These are phyloP conservation scores for Lactarius evosmus DNA, from an alignment of 768 basidiomycete species.

Conservation along the genomic window DNA sequence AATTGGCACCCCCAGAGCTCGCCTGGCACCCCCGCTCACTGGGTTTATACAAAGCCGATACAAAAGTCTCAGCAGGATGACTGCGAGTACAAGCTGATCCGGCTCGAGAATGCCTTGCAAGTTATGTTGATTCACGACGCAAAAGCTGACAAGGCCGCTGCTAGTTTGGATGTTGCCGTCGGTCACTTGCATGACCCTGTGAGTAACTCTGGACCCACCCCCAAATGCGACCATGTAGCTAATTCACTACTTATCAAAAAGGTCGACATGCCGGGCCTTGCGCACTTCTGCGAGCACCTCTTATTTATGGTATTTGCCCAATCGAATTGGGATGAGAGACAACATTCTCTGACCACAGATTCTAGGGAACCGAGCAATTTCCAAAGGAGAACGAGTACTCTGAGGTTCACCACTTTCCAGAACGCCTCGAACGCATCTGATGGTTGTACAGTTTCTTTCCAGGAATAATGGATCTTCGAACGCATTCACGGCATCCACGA, in stretches of 20 bases:
- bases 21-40: conserved; percentile 35
- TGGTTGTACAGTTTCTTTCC: conserved; percentile 54
- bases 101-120: conserved; percentile 86
- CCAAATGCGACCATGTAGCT: background rate
- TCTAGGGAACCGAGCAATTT: conserved; percentile 75
- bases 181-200: conserved; percentile 94
- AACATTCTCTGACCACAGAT: conserved; percentile 1
- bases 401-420: conserved; percentile 47
- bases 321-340: background rate
- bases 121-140: conserved; percentile 80
- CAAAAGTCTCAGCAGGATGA: conserved; percentile 75
- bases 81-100: conserved; percentile 75
- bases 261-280: conserved; percentile 89
- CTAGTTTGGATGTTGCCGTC: conserved; percentile 90
- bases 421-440: conserved; percentile 11
- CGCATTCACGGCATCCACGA: conserved; percentile 87
- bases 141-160: conserved; percentile 90
- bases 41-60: conserved; percentile 56
- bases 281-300: conserved; percentile 95
- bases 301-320: conserved; percentile 78
- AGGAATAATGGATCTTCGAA: conserved; percentile 87
- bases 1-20: conserved; percentile 20
- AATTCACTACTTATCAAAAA: conserved; percentile 30
- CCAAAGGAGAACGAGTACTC: conserved; percentile 94
- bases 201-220: conserved; percentile 33